phyloP scores from a whole-genome alignment of 106 monocot genomes.

The Apostasia ramifera region DNA sequence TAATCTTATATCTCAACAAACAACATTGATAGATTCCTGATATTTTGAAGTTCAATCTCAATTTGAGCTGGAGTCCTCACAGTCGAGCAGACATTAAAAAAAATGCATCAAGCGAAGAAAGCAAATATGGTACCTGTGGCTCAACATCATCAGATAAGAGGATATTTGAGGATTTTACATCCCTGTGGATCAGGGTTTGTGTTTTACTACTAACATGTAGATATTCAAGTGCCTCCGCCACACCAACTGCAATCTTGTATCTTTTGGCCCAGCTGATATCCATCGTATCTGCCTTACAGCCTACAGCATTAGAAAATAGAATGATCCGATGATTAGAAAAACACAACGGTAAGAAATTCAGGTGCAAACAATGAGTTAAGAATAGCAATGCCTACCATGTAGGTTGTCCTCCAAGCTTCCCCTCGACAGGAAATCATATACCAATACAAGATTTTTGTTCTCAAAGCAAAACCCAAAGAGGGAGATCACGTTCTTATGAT shows the following conservation, averaged over 20 bases:
- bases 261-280: slow-evolving; percentile 59
- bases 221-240: slow-evolving; percentile 62
- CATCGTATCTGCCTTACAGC: slow-evolving; percentile 17
- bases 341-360: not conserved
- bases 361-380: too few species aligned
- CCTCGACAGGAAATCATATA: slow-evolving; percentile 57
- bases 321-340: not conserved
- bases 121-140: slow-evolving; percentile 44
- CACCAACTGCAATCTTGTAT: slow-evolving; percentile 51
- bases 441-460: slow-evolving; percentile 39
- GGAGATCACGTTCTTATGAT: slow-evolving; percentile 63
- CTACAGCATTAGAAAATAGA: slow-evolving; percentile 6
- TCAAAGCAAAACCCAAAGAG: slow-evolving; percentile 70
- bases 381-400: slow-evolving; percentile 22
- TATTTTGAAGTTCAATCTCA: too few species aligned
- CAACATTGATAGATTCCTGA: too few species aligned
- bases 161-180: slow-evolving; percentile 93
- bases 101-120: not conserved
- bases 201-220: slow-evolving; percentile 35
- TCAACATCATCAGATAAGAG: slow-evolving; percentile 59
- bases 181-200: slow-evolving; percentile 65
- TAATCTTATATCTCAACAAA: too few species aligned
- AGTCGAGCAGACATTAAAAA: not conserved
- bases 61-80: too few species aligned
- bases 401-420: slow-evolving; percentile 75